These are phyloP conservation scores for Suhomyces panamericanus DNA, from an alignment of 1,139 yeast species.

Conservation along the genomic window DNA sequence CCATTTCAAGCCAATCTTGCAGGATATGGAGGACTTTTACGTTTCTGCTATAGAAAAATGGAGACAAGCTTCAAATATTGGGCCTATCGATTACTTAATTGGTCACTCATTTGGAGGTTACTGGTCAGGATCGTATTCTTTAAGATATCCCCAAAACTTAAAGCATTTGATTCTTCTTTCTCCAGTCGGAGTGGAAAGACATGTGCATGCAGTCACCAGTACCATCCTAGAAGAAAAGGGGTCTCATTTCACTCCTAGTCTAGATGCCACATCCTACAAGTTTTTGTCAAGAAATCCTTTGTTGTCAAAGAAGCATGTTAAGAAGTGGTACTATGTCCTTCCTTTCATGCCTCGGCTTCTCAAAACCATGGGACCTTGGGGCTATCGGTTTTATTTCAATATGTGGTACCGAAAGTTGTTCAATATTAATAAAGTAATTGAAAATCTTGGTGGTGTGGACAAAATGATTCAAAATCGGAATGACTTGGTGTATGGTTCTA, in stretches of 20 bases:
- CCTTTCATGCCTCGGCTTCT: slow-evolving; percentile 47
- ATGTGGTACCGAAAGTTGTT: slow-evolving; percentile 49
- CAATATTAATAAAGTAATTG: slow-evolving; percentile 45
- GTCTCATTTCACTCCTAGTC: slow-evolving; percentile 28
- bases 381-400: slow-evolving; percentile 43
- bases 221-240: slow-evolving; percentile 16
- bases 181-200: slow-evolving; percentile 88
- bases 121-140: slow-evolving; percentile 46
- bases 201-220: slow-evolving; percentile 60
- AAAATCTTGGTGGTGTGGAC: slow-evolving; percentile 35
- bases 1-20: slow-evolving; percentile 45
- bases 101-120: slow-evolving; percentile 52
- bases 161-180: slow-evolving; percentile 70
- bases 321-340: slow-evolving; percentile 42
- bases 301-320: slow-evolving; percentile 29
- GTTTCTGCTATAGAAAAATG: slow-evolving; percentile 40
- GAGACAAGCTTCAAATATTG: slow-evolving; percentile 33
- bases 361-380: slow-evolving; percentile 52
- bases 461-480: slow-evolving; percentile 25
- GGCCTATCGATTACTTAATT: slow-evolving; percentile 39
- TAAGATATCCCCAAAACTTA: slow-evolving; percentile 55
- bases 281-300: slow-evolving; percentile 51
- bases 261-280: slow-evolving; percentile 38
- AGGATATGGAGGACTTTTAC: slow-evolving; percentile 40
- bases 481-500: slow-evolving; percentile 43